These are phyloP conservation scores for Nephelium lappaceum DNA, from an alignment of 345 rosid genomes.

Conservation along the genomic window DNA sequence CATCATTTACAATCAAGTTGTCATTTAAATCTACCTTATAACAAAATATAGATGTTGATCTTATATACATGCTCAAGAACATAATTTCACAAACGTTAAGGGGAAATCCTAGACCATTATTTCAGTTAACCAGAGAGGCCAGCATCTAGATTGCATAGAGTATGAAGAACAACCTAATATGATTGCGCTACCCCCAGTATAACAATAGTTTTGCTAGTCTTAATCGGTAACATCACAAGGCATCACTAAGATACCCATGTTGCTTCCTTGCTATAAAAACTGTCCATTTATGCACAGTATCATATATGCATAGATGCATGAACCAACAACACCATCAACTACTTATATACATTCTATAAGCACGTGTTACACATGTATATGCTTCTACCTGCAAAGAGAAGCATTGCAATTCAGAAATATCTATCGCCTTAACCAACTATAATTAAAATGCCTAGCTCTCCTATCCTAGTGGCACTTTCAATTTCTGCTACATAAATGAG, in stretches of 20 bases:
- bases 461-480: background rate
- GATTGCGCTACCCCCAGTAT: background rate
- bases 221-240: background rate
- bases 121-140: background rate
- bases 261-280: background rate
- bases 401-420: background rate
- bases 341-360: background rate
- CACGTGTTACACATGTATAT: background rate
- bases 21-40: background rate
- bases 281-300: background rate
- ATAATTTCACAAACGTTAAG: background rate
- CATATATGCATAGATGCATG: background rate
- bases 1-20: conserved; percentile 7
- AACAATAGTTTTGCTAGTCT: background rate
- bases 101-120: background rate
- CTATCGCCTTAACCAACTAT: background rate
- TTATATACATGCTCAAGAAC: background rate
- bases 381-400: background rate
- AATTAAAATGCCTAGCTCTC: background rate
- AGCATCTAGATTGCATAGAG: background rate
- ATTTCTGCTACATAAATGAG: background rate
- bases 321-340: background rate
- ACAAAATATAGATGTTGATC: background rate
- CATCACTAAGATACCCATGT: background rate
- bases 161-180: background rate